These are phyloP conservation scores for Macrocystidia cucumis DNA, from an alignment of 1,284 basidiomycete species.

Conservation along the genomic window DNA sequence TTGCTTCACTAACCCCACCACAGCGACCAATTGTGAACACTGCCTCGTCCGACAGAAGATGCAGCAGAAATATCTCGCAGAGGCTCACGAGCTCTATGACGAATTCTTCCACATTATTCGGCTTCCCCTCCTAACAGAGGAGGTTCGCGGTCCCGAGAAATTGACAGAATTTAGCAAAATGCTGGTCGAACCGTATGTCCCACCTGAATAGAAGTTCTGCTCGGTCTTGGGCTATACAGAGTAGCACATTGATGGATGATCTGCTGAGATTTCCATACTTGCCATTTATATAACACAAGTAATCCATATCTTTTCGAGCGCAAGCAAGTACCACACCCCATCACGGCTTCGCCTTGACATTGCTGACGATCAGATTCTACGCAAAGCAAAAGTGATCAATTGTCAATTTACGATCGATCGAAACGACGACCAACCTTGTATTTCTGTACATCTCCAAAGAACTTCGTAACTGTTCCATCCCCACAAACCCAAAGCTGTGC, in stretches of 20 bases:
- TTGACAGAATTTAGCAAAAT: conserved; percentile 87
- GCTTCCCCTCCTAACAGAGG: conserved; percentile 92
- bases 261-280: too few relatives aligned
- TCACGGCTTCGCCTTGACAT: conserved; percentile 61
- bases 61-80: conserved; percentile 94
- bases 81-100: conserved; percentile 93
- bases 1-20: conserved; percentile 2
- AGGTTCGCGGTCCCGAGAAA: conserved; percentile 93
- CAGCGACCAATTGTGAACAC: conserved; percentile 91
- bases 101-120: conserved; percentile 96
- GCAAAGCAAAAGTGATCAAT: conserved; percentile 8
- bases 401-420: background rate
- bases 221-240: too few relatives aligned
- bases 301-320: too few relatives aligned
- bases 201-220: too few relatives aligned
- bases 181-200: conserved; percentile 60
- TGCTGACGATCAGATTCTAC: conserved; percentile 74
- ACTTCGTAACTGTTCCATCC: conserved; percentile 78
- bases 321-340: too few relatives aligned
- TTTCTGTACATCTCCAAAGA: conserved; percentile 83
- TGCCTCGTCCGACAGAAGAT: conserved; percentile 93
- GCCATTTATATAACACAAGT: too few relatives aligned
- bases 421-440: conserved; percentile 76
- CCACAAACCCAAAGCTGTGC: conserved; percentile 84
- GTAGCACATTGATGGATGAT: too few relatives aligned